phyloP scores from a whole-genome alignment of 1,139 yeast genomes.

The Nadsonia commutata region DNA sequence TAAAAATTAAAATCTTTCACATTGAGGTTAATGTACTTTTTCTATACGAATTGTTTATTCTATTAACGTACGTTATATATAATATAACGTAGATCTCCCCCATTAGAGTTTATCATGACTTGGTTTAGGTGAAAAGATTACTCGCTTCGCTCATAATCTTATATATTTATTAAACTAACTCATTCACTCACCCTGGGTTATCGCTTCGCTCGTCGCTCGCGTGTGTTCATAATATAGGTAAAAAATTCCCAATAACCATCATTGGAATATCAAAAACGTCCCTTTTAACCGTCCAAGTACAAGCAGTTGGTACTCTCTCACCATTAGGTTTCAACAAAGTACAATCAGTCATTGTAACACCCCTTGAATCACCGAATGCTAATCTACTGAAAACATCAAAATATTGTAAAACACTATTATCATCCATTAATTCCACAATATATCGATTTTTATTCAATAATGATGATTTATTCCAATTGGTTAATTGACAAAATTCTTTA shows the following conservation, averaged over 20 bases:
- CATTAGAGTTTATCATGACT: no score
- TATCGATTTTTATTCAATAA: constrained; percentile 41
- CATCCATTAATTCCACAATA: constrained; percentile 82
- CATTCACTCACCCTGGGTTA: no score
- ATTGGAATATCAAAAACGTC: constrained; percentile 89
- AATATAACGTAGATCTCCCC: no score
- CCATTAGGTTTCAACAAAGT: constrained; percentile 49
- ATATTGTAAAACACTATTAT: constrained; percentile 70
- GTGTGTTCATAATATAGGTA: constrained; percentile 10
- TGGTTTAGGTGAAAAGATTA: no score
- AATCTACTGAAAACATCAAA: constrained; percentile 72
- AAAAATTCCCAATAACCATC: constrained; percentile 76
- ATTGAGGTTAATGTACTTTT: no score
- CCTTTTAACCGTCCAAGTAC: constrained; percentile 82
- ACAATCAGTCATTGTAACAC: constrained; percentile 74
- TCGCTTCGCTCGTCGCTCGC: no score
- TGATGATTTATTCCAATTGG: constrained; percentile 74
- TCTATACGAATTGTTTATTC: no score
- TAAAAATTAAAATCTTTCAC: no score
- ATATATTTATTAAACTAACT: no score
- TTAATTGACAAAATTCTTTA: constrained; percentile 72
- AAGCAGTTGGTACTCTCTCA: constrained; percentile 44
- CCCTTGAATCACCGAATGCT: constrained; percentile 86
- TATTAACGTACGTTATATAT: no score
- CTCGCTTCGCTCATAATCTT: no score